Evolutionary conservation across 495 filamentous ascomycete genomes (phyloP).

Genomic region (Penicillium nucicola): DNA sequence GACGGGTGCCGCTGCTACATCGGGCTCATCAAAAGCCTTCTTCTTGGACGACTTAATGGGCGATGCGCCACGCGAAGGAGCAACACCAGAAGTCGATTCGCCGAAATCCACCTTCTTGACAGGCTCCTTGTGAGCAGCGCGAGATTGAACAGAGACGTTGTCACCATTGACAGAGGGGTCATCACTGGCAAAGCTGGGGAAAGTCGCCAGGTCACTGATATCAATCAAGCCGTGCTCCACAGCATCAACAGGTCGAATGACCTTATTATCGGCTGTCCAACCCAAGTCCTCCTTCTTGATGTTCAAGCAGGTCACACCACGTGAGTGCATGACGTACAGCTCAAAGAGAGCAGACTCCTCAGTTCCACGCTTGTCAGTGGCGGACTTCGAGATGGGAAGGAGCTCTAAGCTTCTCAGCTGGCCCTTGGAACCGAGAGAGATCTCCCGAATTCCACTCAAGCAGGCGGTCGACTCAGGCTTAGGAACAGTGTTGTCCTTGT

Average conservation of each 20-base stretch:
- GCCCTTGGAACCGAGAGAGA: constrained; percentile 86
- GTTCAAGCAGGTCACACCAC: constrained; percentile 81
- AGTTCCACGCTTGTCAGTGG: constrained; percentile 38
- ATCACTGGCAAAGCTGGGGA: constrained; percentile 39
- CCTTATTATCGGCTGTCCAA: constrained; percentile 83
- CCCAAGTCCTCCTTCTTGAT: constrained; percentile 87
- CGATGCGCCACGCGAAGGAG: constrained; percentile 36
- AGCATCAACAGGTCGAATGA: constrained; percentile 71
- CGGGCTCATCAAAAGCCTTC: constrained; percentile 43
- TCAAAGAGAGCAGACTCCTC: constrained; percentile 73
- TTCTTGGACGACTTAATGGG: constrained; percentile 44
- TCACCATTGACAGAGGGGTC: constrained; percentile 54
- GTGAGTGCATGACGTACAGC: constrained; percentile 95
- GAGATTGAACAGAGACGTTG: constrained; percentile 31
- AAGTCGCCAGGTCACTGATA: constrained; percentile 48
- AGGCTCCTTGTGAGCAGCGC: constrained; percentile 30
- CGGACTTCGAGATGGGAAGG: constrained; percentile 55
- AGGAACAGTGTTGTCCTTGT: constrained; percentile 69
- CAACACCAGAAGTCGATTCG: constrained; percentile 28
- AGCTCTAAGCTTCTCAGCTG: constrained; percentile 87
- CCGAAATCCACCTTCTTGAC: constrained; percentile 34
- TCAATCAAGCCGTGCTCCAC: constrained; percentile 58
- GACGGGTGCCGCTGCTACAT: constrained; percentile 23
- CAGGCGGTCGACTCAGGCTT: constrained; percentile 91
- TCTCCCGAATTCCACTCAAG: constrained; percentile 91